Evolutionary conservation across 257 asterid genomes (phyloP).

Genomic region (Solanum chilense): DNA sequence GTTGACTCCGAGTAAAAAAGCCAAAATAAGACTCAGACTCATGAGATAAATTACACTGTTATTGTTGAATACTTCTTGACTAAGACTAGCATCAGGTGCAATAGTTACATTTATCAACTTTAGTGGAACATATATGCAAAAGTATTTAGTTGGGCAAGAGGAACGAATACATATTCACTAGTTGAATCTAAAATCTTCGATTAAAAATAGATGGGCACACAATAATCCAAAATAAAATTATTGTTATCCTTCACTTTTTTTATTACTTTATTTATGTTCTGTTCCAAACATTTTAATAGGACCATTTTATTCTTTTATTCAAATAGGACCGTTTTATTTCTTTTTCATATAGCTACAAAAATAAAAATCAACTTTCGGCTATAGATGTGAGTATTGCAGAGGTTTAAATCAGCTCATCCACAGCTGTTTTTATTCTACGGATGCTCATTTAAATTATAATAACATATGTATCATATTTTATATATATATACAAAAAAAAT

Average conservation of each 20-base stretch:
- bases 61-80: not conserved
- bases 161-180: too few species aligned
- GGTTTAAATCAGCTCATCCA: too few species aligned
- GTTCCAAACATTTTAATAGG: not conserved
- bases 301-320: not conserved
- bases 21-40: not conserved
- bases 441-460: too few species aligned
- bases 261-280: not conserved
- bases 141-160: too few species aligned
- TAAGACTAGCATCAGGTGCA: not conserved
- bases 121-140: not conserved
- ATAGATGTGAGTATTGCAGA: not conserved
- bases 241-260: not conserved
- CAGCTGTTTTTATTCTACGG: too few species aligned
- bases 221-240: too few species aligned
- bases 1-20: slow-evolving; percentile 33
- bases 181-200: too few species aligned
- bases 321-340: not conserved
- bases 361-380: not conserved
- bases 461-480: too few species aligned
- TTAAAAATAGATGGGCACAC: fast-evolving
- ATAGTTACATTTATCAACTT: not conserved
- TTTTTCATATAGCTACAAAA: not conserved
- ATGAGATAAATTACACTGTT: not conserved
- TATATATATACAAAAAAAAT: too few species aligned